Conservation (phyloP, 2,329 filamentous ascomycete genomes). For the Blumeriella jaapii region DNA sequence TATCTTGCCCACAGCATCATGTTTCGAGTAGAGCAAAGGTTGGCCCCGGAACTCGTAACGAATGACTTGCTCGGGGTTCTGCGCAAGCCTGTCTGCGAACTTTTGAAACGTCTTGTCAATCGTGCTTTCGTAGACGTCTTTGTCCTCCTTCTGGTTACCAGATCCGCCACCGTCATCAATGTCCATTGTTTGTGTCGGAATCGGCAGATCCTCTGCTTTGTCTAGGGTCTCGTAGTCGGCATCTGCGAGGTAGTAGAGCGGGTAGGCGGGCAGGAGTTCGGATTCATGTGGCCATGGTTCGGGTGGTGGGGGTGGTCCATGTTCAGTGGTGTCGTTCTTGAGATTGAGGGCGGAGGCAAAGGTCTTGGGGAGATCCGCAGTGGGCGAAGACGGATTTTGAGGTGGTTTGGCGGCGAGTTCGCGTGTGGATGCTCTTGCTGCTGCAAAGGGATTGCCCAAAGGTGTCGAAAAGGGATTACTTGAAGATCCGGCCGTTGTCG, state of each 20-base stretch:
- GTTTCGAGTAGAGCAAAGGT: slow-evolving; percentile 71
- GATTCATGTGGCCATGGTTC: slow-evolving; percentile 67
- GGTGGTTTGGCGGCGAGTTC: slow-evolving; percentile 32
- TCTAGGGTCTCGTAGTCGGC: slow-evolving; percentile 88
- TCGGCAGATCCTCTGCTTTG: slow-evolving; percentile 37
- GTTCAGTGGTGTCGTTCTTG: slow-evolving; percentile 39
- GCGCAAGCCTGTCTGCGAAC: slow-evolving; percentile 65
- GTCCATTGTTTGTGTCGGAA: slow-evolving; percentile 37
- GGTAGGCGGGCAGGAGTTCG: slow-evolving; percentile 59
- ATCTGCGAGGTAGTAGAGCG: slow-evolving; percentile 67
- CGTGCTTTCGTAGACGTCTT: slow-evolving; percentile 58
- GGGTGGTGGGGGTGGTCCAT: slow-evolving; percentile 31
- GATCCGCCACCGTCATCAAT: slow-evolving; percentile 33
- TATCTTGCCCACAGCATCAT: slow-evolving; percentile 59
- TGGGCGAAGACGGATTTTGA: slow-evolving; percentile 25
- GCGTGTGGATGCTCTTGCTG: slow-evolving; percentile 14
- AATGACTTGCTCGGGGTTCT: slow-evolving; percentile 75
- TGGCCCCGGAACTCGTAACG: slow-evolving; percentile 65
- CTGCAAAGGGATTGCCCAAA: slow-evolving; percentile 38
- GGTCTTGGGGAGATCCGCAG: slow-evolving; percentile 39
- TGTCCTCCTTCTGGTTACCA: slow-evolving; percentile 45
- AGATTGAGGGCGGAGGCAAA: slow-evolving; percentile 69
- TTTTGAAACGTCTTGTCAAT: slow-evolving; percentile 70
- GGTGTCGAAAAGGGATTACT: slow-evolving; percentile 32
- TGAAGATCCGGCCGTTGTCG: slow-evolving; percentile 30